phyloP scores from a whole-genome alignment of 257 asterid genomes.

The Fraxinus cuspidata region DNA sequence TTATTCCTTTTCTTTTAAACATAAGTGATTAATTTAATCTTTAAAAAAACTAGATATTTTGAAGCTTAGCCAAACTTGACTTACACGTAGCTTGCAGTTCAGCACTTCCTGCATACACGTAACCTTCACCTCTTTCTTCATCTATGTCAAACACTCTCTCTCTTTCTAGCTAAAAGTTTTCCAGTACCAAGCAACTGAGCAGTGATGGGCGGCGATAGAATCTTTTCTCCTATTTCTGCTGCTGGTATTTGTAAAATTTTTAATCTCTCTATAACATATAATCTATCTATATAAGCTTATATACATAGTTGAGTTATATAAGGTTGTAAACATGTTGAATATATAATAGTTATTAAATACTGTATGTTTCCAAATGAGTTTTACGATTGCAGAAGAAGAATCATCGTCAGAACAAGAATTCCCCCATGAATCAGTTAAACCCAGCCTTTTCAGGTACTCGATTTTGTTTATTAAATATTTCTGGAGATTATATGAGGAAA shows the following conservation, averaged over 20 bases:
- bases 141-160: neutral
- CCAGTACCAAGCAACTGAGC: neutral
- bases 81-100: neutral
- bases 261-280: neutral
- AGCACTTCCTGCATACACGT: neutral
- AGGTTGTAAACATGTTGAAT: too few species aligned
- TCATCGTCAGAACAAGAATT: conserved; percentile 29
- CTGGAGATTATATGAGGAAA: neutral
- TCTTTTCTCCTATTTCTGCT: conserved; percentile 24
- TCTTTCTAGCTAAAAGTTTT: neutral
- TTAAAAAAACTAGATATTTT: too few species aligned
- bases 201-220: conserved; percentile 58
- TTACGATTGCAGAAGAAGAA: conserved; percentile 45
- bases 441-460: conserved; percentile 39
- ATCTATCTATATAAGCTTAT: neutral
- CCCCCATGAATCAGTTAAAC: conserved; percentile 22
- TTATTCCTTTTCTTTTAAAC: too few species aligned
- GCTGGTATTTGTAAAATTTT: conserved; percentile 32
- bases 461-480: neutral
- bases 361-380: neutral
- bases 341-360: neutral
- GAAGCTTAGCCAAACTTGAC: too few species aligned
- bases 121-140: neutral
- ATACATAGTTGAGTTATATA: neutral
- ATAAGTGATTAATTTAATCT: too few species aligned